phyloP scores from a whole-genome alignment of 768 basidiomycete genomes.

The Collybiopsis luxurians region DNA sequence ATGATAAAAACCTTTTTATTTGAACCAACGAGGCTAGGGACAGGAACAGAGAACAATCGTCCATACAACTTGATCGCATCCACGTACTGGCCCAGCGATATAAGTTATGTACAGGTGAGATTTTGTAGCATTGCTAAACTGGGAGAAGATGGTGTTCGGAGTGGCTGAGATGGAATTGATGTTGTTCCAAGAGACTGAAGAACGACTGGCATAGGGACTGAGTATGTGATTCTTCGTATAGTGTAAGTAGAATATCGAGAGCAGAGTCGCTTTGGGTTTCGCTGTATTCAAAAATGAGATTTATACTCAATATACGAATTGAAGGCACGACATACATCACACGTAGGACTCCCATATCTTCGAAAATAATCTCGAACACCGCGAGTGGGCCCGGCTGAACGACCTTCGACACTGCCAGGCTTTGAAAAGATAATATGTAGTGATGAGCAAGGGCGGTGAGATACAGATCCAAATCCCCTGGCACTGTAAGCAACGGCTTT shows the following conservation, averaged over 20 bases:
- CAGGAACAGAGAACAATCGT: slow-evolving; percentile 33
- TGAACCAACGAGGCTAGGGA: too few relatives aligned
- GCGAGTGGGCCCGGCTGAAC: slow-evolving; percentile 57
- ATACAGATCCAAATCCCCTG: slow-evolving; percentile 70
- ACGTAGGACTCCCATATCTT: slow-evolving; percentile 69
- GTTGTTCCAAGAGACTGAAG: background rate
- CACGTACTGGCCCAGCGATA: slow-evolving; percentile 68
- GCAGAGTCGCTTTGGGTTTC: slow-evolving; percentile 51
- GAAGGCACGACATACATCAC: slow-evolving; percentile 50
- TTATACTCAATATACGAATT: background rate
- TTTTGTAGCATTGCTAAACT: slow-evolving; percentile 67
- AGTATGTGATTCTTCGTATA: slow-evolving; percentile 60
- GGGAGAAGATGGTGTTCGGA: slow-evolving; percentile 41
- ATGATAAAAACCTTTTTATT: too few relatives aligned
- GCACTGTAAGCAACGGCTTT: slow-evolving; percentile 67
- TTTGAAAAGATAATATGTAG: slow-evolving; percentile 57
- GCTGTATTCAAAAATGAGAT: slow-evolving; percentile 35
- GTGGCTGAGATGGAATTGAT: slow-evolving; percentile 43
- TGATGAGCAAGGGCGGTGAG: slow-evolving; percentile 64
- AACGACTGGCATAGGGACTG: slow-evolving; percentile 49
- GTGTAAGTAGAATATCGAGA: slow-evolving; percentile 66
- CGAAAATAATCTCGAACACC: slow-evolving; percentile 50
- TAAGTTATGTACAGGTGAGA: slow-evolving; percentile 73
- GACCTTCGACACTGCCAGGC: slow-evolving; percentile 77
- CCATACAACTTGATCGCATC: slow-evolving; percentile 76